phyloP scores from a whole-genome alignment of 2,329 filamentous ascomycete species.

The Curvularia sp. region DNA sequence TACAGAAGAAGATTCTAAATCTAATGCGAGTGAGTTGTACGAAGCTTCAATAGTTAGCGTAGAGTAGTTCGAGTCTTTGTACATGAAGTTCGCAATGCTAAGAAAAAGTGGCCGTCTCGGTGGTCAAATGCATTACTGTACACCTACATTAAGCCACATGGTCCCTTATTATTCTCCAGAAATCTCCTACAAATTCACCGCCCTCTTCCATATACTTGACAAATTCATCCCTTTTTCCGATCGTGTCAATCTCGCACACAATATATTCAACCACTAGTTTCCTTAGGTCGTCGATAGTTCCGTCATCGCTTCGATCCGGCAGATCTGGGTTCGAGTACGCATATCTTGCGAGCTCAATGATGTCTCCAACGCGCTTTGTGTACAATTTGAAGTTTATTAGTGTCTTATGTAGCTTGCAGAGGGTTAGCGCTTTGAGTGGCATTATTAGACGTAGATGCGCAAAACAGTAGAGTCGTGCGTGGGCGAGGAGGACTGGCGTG shows the following conservation, averaged over 20 bases:
- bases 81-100: too few species aligned
- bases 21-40: too few species aligned
- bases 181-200: background rate
- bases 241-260: background rate
- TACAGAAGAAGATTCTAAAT: too few species aligned
- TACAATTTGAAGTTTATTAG: background rate
- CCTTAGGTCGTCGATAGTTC: background rate
- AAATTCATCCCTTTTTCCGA: background rate
- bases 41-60: too few species aligned
- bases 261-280: background rate
- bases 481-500: background rate
- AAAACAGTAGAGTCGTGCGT: too few species aligned
- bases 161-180: background rate
- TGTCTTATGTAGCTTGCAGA: background rate
- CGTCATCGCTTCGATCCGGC: background rate
- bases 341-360: background rate
- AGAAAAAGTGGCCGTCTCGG: too few species aligned
- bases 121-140: background rate
- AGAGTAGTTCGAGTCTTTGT: too few species aligned
- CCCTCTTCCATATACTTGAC: background rate
- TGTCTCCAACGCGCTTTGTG: slow-evolving; percentile 1
- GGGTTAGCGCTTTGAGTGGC: background rate
- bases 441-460: too few species aligned
- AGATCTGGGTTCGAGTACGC: background rate
- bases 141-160: background rate